Percentiles rank a stretch among this genome's conserved stretches.
Conservation (phyloP, 2,329 filamentous ascomycete species). For the Aspergillus quadrilineatus region DNA sequence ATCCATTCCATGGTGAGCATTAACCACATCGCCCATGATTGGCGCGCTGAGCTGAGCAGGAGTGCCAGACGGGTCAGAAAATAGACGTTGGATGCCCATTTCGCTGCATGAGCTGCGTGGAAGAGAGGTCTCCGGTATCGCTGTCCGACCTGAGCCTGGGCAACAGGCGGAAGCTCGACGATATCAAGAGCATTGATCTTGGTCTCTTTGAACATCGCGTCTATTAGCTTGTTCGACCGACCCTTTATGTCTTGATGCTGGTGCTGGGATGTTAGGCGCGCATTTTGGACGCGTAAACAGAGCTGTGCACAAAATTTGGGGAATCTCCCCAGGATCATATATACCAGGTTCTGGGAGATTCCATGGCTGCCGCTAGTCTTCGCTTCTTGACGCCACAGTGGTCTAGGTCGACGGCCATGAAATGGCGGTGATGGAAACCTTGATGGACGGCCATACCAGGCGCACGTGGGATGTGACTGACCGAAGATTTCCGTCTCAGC, state of each 20-base stretch:
- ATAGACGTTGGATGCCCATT: constrained; percentile 23
- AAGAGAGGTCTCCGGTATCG: constrained; percentile 21
- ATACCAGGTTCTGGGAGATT: background rate
- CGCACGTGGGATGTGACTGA: too few relatives aligned
- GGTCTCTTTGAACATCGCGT: background rate
- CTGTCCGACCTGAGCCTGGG: constrained; percentile 15
- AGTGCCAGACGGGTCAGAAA: constrained; percentile 21
- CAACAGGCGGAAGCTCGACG: constrained; percentile 22
- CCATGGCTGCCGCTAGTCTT: background rate
- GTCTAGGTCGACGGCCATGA: background rate
- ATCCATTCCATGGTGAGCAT: constrained; percentile 28
- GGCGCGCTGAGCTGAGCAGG: constrained; percentile 7
- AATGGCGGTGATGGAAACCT: background rate
- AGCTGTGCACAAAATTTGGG: background rate
- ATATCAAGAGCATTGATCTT: background rate
- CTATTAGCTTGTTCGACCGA: too few relatives aligned
- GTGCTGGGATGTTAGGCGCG: background rate
- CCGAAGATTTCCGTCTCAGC: too few relatives aligned
- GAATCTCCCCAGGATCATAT: background rate
- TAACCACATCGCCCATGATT: constrained; percentile 28
- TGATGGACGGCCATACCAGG: background rate
- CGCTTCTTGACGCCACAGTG: background rate
- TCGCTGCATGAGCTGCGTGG: constrained; percentile 17
- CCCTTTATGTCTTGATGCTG: too few relatives aligned
- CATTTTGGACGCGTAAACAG: background rate